phyloP scores from a whole-genome alignment of 345 rosid genomes.

The Pelargonium nanum region DNA sequence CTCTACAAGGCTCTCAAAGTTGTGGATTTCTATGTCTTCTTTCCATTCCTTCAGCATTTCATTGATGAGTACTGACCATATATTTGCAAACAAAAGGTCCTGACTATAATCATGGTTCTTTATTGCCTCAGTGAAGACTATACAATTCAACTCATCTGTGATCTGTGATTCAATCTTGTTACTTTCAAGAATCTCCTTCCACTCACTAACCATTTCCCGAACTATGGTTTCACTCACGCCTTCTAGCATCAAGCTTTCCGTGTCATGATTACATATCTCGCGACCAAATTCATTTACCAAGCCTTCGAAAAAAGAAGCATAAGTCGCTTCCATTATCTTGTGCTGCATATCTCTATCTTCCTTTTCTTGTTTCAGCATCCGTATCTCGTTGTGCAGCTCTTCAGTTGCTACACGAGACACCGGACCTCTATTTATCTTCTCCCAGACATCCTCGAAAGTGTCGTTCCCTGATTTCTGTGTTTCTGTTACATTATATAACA shows the following conservation, averaged over 20 bases:
- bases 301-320: slow-evolving; percentile 28
- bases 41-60: slow-evolving; percentile 21
- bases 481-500: not conserved
- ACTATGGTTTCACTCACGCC: slow-evolving; percentile 12
- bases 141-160: slow-evolving; percentile 9
- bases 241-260: slow-evolving; percentile 20
- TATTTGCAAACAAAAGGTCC: slow-evolving; percentile 12
- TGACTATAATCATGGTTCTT: slow-evolving; percentile 11
- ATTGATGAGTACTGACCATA: slow-evolving; percentile 4
- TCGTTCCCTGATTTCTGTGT: slow-evolving; percentile 9
- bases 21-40: slow-evolving; percentile 12
- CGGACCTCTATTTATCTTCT: slow-evolving; percentile 20
- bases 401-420: slow-evolving; percentile 16
- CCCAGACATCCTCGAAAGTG: slow-evolving; percentile 34
- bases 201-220: slow-evolving; percentile 15
- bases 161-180: slow-evolving; percentile 14
- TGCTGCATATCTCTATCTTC: slow-evolving; percentile 27
- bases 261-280: slow-evolving; percentile 9
- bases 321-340: slow-evolving; percentile 28
- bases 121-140: slow-evolving; percentile 12
- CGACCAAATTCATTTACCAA: slow-evolving; percentile 10
- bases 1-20: slow-evolving; percentile 6
- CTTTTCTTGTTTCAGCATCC: slow-evolving; percentile 23
- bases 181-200: slow-evolving; percentile 15
- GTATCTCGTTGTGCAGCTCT: slow-evolving; percentile 17